Percentiles rank a stretch among this genome's conserved stretches.
Evolutionary conservation across 306 rosid genomes (phyloP).

Genomic region (Castanopsis chinensis): DNA sequence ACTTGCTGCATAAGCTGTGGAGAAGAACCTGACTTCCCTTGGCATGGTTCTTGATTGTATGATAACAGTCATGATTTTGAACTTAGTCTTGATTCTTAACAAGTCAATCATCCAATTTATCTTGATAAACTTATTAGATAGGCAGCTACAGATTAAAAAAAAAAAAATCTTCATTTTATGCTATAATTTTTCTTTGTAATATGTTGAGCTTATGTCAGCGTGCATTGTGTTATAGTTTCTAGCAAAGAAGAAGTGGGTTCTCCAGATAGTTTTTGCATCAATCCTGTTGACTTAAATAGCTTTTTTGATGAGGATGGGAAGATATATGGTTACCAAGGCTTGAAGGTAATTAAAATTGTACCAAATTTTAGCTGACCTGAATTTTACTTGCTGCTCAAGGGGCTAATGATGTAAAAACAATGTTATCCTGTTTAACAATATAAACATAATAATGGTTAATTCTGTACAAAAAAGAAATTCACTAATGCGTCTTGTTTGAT

Average conservation of each 20-base stretch:
- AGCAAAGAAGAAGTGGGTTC: constrained; percentile 65
- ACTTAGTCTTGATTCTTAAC: not conserved
- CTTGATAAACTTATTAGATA: not conserved
- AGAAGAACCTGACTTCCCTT: not conserved
- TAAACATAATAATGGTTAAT: constrained; percentile 4
- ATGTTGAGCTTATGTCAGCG: not conserved
- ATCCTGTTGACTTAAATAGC: constrained; percentile 69
- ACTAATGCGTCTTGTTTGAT: constrained; percentile 13
- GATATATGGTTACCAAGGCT: constrained; percentile 80
- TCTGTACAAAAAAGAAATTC: not conserved
- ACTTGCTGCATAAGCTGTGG: not conserved
- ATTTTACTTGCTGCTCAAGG: not conserved
- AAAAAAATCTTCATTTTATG: not conserved
- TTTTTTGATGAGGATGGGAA: constrained; percentile 75
- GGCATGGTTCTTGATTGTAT: not conserved
- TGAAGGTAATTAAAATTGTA: constrained; percentile 52
- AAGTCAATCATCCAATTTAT: not conserved
- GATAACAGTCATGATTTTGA: not conserved
- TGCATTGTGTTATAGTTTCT: constrained; percentile 47
- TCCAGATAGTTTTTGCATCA: constrained; percentile 42
- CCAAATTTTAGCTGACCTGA: not conserved
- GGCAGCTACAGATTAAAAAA: not conserved
- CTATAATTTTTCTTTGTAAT: not conserved
- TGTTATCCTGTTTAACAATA: not conserved
- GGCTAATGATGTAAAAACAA: not conserved